Evolutionary conservation across 768 basidiomycete genomes (phyloP), one percentile per base, ranked within the genome.

Genomic region (Rossbeevera mucosa): DNA sequence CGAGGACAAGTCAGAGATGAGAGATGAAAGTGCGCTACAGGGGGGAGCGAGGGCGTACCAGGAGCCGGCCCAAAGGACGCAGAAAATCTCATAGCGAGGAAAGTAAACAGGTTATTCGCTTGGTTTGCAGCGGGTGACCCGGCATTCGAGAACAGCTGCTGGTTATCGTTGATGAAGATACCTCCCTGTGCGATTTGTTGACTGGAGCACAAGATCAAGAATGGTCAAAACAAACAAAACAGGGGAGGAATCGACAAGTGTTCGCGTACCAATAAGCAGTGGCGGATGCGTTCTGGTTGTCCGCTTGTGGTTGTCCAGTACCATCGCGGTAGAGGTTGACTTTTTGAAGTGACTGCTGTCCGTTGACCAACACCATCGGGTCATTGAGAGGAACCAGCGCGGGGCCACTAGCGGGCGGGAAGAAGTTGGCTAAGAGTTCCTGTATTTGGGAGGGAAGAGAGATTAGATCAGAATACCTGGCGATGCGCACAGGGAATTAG

Each of bases 11-110:
- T 61, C 25, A 63, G 53, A 22, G 18, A 42, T 0, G 5, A 5
- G 33, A 5, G 9, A 38, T 11, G 36, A 11, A 2, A 44, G 21
- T 26, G 22, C 13, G 22, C 21, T 11, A 18, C 16, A 14, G 31
- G 7, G 16, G 6, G 7, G n/a, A 28, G 8, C 28, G 14, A 22
- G 41, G 20, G 53, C 59, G 7, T 11, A 66, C 64, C 64, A 12
- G 62, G 62, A 42, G 51, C 52, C 33, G 65, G 65, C 12, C 59
- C 63, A 43, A 65, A 54, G 1, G 65, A 48, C 8, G 40, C 29
- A 2, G 65, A 64, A 40, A 64, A 67, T 43, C 64, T 61, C 64
- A 64, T 62, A 13, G 65, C 59, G n/a, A 65, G 56, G 52, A 65
- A 65, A 12, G 65, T 65, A 44, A 67, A 65, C 43, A 65, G 30